These are phyloP conservation scores for Lanmaoa rubissima DNA, from an alignment of 768 basidiomycete species.

Conservation along the genomic window DNA sequence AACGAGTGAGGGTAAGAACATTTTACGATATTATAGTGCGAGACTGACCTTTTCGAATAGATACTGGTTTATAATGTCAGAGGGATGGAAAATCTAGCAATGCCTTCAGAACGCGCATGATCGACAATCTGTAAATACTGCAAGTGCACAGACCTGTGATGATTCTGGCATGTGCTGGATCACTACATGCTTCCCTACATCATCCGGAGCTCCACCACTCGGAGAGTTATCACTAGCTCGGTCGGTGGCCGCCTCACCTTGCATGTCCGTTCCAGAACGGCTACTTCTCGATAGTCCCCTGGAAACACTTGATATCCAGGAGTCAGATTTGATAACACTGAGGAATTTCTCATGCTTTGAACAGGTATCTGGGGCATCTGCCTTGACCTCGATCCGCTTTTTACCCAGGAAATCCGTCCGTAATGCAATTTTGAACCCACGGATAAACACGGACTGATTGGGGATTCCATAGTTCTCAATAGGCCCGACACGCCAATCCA, in stretches of 20 bases:
- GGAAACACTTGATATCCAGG: background rate
- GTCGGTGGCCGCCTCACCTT: background rate
- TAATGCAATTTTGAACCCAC: slow-evolving; percentile 24
- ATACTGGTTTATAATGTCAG: slow-evolving; percentile 11
- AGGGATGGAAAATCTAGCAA: slow-evolving; percentile 10
- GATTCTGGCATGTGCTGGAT: background rate
- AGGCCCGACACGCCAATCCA: slow-evolving; percentile 16
- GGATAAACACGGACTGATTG: slow-evolving; percentile 30
- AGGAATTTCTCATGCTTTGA: background rate
- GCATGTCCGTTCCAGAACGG: background rate
- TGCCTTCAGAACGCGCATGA: background rate
- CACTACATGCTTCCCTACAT: background rate
- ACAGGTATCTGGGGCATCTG: background rate
- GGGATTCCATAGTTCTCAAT: background rate
- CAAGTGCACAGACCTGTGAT: background rate
- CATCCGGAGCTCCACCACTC: background rate
- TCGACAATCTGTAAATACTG: background rate
- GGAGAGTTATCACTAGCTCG: too few relatives aligned
- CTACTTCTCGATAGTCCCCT: background rate
- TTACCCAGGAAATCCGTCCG: background rate
- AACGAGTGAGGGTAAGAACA: background rate
- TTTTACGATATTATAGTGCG: background rate
- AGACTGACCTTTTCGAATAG: background rate
- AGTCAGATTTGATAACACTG: slow-evolving; percentile 1
- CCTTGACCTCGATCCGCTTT: slow-evolving; percentile 1